Conservation (phyloP, 352 stramenopile species). For the Pythium myriotylum region DNA sequence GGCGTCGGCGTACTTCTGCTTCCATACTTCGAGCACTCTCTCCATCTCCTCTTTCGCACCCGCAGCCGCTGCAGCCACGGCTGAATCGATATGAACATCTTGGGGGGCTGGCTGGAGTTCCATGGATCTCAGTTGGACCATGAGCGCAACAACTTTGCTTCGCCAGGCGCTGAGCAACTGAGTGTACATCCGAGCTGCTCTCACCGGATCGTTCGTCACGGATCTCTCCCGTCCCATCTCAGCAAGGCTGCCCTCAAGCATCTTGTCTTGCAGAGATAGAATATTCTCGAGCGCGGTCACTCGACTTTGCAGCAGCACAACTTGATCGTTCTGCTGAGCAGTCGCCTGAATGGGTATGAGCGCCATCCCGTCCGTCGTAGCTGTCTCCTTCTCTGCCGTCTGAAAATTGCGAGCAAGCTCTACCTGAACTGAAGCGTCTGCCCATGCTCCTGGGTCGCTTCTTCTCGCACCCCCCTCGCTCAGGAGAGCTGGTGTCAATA, state of each 20-base stretch:
- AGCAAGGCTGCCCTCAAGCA: conserved; percentile 39
- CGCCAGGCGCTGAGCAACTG: conserved; percentile 51
- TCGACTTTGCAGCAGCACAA: conserved; percentile 43
- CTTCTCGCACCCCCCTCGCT: too few species aligned
- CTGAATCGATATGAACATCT: background rate
- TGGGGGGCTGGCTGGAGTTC: conserved; percentile 29
- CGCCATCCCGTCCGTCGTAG: too few species aligned
- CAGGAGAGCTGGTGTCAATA: conserved; percentile 24
- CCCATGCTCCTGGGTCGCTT: background rate
- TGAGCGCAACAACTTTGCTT: conserved; percentile 55
- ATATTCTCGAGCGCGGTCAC: conserved; percentile 59
- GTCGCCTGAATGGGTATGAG: background rate
- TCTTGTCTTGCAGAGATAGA: conserved; percentile 59
- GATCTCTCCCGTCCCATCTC: conserved; percentile 22
- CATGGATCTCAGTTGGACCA: conserved; percentile 53
- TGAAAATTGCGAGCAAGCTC: background rate
- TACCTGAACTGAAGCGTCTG: background rate
- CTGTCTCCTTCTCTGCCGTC: background rate
- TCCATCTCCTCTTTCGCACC: conserved; percentile 15
- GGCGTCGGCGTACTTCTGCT: conserved; percentile 52
- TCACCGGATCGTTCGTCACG: conserved; percentile 18
- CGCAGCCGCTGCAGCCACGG: background rate
- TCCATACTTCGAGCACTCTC: conserved; percentile 49
- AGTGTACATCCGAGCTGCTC: conserved; percentile 34
- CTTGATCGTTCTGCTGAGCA: conserved; percentile 7